Conservation (phyloP, 1,139 yeast genomes). For the Hemisphaericaspora lyxosophila region DNA sequence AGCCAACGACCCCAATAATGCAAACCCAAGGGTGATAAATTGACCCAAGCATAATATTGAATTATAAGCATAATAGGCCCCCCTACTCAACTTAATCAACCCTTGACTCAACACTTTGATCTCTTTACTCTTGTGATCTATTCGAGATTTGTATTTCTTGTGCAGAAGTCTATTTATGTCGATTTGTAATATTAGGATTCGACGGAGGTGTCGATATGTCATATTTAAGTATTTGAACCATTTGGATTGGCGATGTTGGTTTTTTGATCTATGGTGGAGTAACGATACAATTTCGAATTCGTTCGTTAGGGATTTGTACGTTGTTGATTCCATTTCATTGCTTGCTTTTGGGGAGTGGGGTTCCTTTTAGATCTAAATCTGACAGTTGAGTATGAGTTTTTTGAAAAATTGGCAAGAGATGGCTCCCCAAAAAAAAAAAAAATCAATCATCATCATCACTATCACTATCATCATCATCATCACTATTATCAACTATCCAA, state of each 20-base stretch:
- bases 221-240: conserved; percentile 79
- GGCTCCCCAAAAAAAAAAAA: neutral
- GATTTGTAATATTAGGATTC: conserved; percentile 28
- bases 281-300: conserved; percentile 63
- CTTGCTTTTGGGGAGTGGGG: neutral
- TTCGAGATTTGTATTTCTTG: conserved; percentile 5
- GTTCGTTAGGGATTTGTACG: conserved; percentile 14
- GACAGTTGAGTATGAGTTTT: neutral
- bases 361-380: no score
- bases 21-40: conserved; percentile 71
- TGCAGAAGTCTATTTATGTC: conserved; percentile 19
- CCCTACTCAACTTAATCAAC: conserved; percentile 41
- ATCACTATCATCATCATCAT: conserved; percentile 1
- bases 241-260: conserved; percentile 69
- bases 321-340: conserved; percentile 13
- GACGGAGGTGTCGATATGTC: conserved; percentile 57
- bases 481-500: neutral
- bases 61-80: conserved; percentile 62
- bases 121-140: conserved; percentile 16
- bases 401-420: neutral
- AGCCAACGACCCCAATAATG: conserved; percentile 59
- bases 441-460: neutral
- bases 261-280: conserved; percentile 66
- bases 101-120: conserved; percentile 29
- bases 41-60: conserved; percentile 75